Evolutionary conservation across 345 rosid genomes (phyloP).

Genomic region (Trapa bicornis): DNA sequence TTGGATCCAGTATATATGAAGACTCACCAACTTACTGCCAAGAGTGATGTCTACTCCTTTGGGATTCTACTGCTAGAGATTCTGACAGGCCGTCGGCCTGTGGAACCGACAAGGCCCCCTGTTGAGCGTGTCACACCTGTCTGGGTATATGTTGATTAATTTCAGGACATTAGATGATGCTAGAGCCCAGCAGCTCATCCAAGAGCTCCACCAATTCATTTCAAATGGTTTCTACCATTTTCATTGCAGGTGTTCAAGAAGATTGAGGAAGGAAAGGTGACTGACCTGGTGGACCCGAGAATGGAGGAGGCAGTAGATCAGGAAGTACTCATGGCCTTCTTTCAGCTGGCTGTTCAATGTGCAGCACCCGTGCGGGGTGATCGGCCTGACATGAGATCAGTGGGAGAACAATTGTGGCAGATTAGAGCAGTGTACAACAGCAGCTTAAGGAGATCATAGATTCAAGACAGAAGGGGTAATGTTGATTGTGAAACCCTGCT

Average conservation of each 20-base stretch:
- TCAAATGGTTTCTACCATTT: background rate
- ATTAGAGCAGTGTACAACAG: conserved; percentile 67
- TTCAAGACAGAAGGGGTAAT: background rate
- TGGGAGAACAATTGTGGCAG: conserved; percentile 75
- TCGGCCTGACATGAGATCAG: conserved; percentile 75
- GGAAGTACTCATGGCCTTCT: conserved; percentile 43
- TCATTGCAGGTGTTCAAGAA: conserved; percentile 54
- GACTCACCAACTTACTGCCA: conserved; percentile 74
- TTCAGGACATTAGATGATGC: background rate
- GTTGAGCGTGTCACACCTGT: conserved; percentile 63
- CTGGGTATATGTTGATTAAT: conserved; percentile 39
- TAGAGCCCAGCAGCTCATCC: background rate
- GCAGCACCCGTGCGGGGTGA: conserved; percentile 74
- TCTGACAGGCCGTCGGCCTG: conserved; percentile 81
- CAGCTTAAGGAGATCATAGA: conserved; percentile 18
- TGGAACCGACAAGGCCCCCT: conserved; percentile 44
- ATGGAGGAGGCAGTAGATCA: conserved; percentile 43
- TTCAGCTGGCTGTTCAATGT: conserved; percentile 71
- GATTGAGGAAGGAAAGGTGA: conserved; percentile 42
- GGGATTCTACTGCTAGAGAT: conserved; percentile 79
- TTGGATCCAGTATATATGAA: conserved; percentile 96
- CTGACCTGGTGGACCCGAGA: conserved; percentile 47
- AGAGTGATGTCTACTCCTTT: conserved; percentile 89
- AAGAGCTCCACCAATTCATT: background rate
- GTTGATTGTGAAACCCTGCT: background rate